Evolutionary conservation across 345 rosid species (phyloP).

Genomic region (Lumnitzera littorea): DNA sequence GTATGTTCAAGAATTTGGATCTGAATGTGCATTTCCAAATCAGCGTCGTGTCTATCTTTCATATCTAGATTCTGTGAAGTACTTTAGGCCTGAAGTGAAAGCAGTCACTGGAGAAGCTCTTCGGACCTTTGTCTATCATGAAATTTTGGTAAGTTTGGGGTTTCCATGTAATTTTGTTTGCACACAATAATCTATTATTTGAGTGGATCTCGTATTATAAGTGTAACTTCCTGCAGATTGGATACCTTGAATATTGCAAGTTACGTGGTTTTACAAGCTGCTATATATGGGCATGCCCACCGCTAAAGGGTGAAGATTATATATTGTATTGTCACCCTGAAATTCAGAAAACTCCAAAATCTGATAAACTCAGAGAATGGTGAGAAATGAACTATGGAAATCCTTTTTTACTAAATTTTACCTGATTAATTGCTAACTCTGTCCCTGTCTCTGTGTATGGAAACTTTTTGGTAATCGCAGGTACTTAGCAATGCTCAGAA

Average conservation of each 20-base stretch:
- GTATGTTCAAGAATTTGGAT: conserved; percentile 99
- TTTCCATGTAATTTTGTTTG: not conserved
- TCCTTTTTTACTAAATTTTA: not conserved
- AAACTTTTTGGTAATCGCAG: conserved; percentile 29
- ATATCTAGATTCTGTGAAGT: conserved; percentile 96
- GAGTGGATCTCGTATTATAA: conserved; percentile 3
- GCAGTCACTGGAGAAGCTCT: conserved; percentile 93
- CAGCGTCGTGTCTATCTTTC: conserved; percentile 98
- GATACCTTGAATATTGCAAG: conserved; percentile 98
- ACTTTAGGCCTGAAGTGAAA: conserved; percentile 92
- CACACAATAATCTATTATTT: not conserved
- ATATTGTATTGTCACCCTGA: conserved; percentile 98
- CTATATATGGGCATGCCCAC: conserved; percentile 99
- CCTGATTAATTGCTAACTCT: conserved; percentile 8
- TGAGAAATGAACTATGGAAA: conserved; percentile 28
- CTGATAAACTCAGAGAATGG: conserved; percentile 99
- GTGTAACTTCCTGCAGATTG: conserved; percentile 53
- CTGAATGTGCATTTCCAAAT: conserved; percentile 89
- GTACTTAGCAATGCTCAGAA: conserved; percentile 84
- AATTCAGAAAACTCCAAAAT: conserved; percentile 98
- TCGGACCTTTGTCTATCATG: conserved; percentile 96
- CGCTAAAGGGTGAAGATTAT: conserved; percentile 98
- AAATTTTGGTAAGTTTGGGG: conserved; percentile 63
- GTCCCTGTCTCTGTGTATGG: conserved; percentile 8
- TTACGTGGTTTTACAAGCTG: conserved; percentile 97